Base-by-base conservation (phyloP, 176 grass and related monocot species). In the Cenchrus purpureus region DNA sequence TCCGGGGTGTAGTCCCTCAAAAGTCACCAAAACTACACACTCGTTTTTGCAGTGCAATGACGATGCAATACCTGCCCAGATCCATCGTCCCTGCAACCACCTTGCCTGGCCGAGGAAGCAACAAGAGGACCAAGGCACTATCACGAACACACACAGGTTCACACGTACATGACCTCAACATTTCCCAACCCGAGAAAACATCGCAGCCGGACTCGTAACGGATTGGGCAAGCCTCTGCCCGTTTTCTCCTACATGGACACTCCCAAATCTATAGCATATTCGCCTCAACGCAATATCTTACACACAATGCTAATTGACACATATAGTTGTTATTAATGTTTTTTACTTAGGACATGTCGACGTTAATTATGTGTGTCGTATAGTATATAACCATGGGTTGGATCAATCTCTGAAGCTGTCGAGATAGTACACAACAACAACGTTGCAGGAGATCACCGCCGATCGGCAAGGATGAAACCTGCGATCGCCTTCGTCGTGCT, bases 401-500 rank as follows among this genome's bases (percentile, higher is more conserved):
- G 1, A 34, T 59, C 22, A 10, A 32, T 29, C 4, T 6, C 25
- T 20, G 25, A 64, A 55, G 20, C 65, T 20, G 9, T 28, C 4
- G n/a, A 62, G 59, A 10, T 62, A 40, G 4, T 4, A 62, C 17
- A 9, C 57, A 42, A 45, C 4, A 13, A 6, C 3, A 19, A 12
- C 7, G 3, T 54, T 40, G n/a, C 71, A 71, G 44, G 50, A 28
- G 59, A 19, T 19, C 42, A 16, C 0, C 29, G 25, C 0, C 28
- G 25, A 16, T 10, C 20, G 3, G 8, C 83, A 14, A 75, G 29
- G 65, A 92, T 91, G 89, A 97, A 90, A 87, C 69, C 82, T n/a
- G 61, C 25, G 64, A 10, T 81, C 51, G 75, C 64, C 31, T 71
- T 94, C 12, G 71, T 94, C 11, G 13, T 88, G 9, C 43, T 89